Conservation (phyloP, 2,329 filamentous ascomycete genomes). For the Lachnellula suecica region DNA sequence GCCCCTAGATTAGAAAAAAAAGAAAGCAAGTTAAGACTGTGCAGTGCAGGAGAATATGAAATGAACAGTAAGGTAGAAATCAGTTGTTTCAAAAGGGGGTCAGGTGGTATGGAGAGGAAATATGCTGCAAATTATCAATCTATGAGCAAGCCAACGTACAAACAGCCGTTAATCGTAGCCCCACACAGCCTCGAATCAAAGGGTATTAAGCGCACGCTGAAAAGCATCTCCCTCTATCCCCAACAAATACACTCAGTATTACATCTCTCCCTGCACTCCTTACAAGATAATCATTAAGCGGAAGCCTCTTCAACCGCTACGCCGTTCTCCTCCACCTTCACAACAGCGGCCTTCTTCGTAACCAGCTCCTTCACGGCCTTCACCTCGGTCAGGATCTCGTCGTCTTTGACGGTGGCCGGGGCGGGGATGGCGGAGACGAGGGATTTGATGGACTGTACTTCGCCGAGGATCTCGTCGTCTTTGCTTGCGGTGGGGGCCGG, state of each 20-base stretch:
- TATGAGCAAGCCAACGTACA: not conserved
- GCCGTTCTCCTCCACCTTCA: conserved; percentile 17
- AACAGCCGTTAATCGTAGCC: conserved; percentile 7
- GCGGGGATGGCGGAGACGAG: conserved; percentile 6
- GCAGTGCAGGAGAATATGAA: too few relatives aligned
- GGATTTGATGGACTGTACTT: conserved; percentile 4
- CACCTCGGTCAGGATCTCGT: conserved; percentile 18
- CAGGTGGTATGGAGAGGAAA: too few relatives aligned
- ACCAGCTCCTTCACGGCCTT: conserved; percentile 12
- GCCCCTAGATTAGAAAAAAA: too few relatives aligned
- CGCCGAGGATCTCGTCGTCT: conserved; percentile 14
- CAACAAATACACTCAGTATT: not conserved
- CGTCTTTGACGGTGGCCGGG: conserved; percentile 13
- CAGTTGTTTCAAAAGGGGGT: too few relatives aligned
- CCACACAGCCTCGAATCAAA: conserved; percentile 4
- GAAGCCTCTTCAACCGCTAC: conserved; percentile 13
- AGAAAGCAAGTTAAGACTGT: too few relatives aligned
- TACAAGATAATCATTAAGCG: too few relatives aligned
- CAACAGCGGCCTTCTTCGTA: conserved; percentile 11
- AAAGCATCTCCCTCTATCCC: not conserved
- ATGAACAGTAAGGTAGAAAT: too few relatives aligned
- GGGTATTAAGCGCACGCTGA: conserved; percentile 9
- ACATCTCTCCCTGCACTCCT: not conserved
- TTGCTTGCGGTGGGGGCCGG: conserved; percentile 3
- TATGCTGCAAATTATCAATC: too few relatives aligned